Evolutionary conservation across 1,139 yeast species (phyloP).

Genomic region (Candida pseudoviswanathii): DNA sequence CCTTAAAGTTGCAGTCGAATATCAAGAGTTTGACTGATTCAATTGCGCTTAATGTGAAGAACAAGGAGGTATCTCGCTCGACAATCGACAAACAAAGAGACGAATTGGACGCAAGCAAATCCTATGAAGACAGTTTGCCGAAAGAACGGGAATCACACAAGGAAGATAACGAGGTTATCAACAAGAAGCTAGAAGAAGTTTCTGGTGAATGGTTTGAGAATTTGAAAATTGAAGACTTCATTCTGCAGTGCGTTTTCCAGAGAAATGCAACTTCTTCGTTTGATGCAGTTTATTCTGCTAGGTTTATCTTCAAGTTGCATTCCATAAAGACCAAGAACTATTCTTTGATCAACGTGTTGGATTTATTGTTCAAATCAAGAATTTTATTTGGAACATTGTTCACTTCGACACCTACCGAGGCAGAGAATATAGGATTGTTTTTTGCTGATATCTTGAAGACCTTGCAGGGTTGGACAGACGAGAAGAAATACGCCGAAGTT

Average conservation of each 20-base stretch:
- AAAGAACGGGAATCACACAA: constrained; percentile 35
- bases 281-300: constrained; percentile 76
- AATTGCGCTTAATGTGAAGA: constrained; percentile 28
- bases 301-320: constrained; percentile 59
- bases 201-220: constrained; percentile 30
- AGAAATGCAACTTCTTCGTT: constrained; percentile 77
- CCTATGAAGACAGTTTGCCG: constrained; percentile 26
- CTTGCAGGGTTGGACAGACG: constrained; percentile 47
- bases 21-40: constrained; percentile 36
- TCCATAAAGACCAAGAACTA: constrained; percentile 44
- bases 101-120: constrained; percentile 31
- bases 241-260: constrained; percentile 74
- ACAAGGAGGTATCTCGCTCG: constrained; percentile 30
- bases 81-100: constrained; percentile 28
- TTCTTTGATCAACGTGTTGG: constrained; percentile 46
- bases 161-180: constrained; percentile 21
- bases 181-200: constrained; percentile 17
- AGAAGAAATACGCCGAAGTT: constrained; percentile 19
- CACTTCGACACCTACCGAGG: constrained; percentile 74
- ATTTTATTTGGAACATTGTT: constrained; percentile 62
- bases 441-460: constrained; percentile 56
- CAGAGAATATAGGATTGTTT: constrained; percentile 83
- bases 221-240: constrained; percentile 29
- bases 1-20: constrained; percentile 37
- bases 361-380: constrained; percentile 51